Evolutionary conservation across 805 yeast species (phyloP).

Genomic region (Pichia nakasei): DNA sequence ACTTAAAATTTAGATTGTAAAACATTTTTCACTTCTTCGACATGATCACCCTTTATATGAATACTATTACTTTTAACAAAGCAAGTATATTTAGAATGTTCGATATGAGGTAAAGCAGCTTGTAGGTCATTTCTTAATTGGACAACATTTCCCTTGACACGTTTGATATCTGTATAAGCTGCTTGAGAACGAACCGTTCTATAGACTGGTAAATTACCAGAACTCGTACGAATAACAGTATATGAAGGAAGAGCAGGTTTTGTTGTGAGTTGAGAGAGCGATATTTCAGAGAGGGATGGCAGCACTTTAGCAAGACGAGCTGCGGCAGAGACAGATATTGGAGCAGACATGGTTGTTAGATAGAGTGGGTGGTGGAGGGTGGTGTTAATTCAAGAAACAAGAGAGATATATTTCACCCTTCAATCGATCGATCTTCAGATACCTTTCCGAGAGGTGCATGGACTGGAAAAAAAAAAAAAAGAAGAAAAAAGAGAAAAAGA

Average conservation of each 20-base stretch:
- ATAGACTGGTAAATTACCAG: slow-evolving; percentile 78
- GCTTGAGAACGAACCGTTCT: slow-evolving; percentile 53
- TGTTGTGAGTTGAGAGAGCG: slow-evolving; percentile 17
- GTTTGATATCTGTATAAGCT: slow-evolving; percentile 64
- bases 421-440: too few relatives aligned
- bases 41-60: slow-evolving; percentile 42
- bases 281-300: slow-evolving; percentile 20
- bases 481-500: too few relatives aligned
- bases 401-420: too few relatives aligned
- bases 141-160: slow-evolving; percentile 57
- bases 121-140: slow-evolving; percentile 62
- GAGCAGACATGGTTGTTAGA: background rate
- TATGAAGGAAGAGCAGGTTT: slow-evolving; percentile 33
- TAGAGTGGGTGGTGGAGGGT: too few relatives aligned
- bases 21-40: slow-evolving; percentile 27
- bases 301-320: slow-evolving; percentile 15
- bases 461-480: too few relatives aligned
- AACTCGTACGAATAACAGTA: slow-evolving; percentile 40
- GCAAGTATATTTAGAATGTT: slow-evolving; percentile 36
- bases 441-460: too few relatives aligned
- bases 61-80: slow-evolving; percentile 43
- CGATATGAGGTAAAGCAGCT: slow-evolving; percentile 37
- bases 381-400: too few relatives aligned
- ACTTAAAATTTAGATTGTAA: slow-evolving; percentile 16
- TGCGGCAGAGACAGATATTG: slow-evolving; percentile 2